Evolutionary conservation across 352 stramenopile genomes (phyloP), one percentile per base, ranked within the genome.

Genomic region (Pilasporangium apinafurcum): DNA sequence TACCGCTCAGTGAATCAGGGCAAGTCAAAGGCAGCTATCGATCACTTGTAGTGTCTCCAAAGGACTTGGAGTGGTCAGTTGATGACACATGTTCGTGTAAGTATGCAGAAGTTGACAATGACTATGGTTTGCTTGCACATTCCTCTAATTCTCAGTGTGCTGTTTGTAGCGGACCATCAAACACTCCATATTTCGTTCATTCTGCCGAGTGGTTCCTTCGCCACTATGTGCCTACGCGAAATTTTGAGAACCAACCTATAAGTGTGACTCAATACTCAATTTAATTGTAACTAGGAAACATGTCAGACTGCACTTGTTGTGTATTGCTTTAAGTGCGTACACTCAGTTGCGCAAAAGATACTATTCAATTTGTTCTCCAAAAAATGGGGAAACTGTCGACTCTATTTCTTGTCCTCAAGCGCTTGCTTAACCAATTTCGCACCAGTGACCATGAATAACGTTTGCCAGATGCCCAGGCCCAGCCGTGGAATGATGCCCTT

Each of bases 391-490:
- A 28, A 9, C 13, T 24, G 9, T 9, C 13, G 38, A 31, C 13
- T 55, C 45, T 56, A 57, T 48, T 63, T 13, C 37, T 74, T 67
- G 49, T 85, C 63, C 45, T 87, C 78, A 8, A 95, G 68, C 51
- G 78, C 76, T 49, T 94, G 76, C 41, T 86, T 84, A 50, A 96
- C 71, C 34, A 96, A 74, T 67, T 96, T 96, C 24, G 85, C 85
- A 22, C 85, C 85, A 30, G 85, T 96, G 60, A 96, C 85, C 85
- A 96, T 96, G 54, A 96, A 96, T 33, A 96, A 72, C 54, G 85
- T 96, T 65, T 96, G 85, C 83, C 83, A 96, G 46, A 96, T 91
- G 40, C 79, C 82, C 9, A 94, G 71, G 3, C 79, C 71, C 31
- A 95, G 64, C 27, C 85, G 79, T 26, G 85, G 85, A 47, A 96